Conservation (phyloP, 2,329 filamentous ascomycete genomes). For the Epicoccum sorghinum region DNA sequence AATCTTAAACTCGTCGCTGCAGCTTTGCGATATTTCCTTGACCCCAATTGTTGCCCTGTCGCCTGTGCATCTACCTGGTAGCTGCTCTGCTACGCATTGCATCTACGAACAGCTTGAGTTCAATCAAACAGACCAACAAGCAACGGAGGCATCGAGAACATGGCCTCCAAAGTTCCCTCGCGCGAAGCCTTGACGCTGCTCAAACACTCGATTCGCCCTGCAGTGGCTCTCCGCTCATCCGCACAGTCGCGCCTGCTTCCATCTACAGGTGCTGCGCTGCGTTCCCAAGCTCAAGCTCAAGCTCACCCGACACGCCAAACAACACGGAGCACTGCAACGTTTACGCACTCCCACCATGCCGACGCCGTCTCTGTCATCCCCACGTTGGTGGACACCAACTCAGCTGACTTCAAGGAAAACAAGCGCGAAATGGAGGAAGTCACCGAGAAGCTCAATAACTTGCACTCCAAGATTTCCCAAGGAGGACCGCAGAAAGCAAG, state of each 20-base stretch:
- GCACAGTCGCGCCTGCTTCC: conserved; percentile 31
- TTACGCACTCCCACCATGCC: conserved; percentile 81
- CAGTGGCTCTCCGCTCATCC: conserved; percentile 25
- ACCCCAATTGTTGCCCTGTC: not conserved
- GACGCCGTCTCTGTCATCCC: conserved; percentile 81
- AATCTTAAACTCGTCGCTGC: conserved; percentile 5
- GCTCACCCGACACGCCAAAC: conserved; percentile 18
- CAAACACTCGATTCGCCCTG: conserved; percentile 38
- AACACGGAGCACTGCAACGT: conserved; percentile 66
- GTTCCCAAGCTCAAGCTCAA: conserved; percentile 20
- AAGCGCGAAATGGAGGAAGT: conserved; percentile 76
- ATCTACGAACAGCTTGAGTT: no score
- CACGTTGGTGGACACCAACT: conserved; percentile 76
- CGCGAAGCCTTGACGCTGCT: conserved; percentile 43
- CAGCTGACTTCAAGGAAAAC: conserved; percentile 82
- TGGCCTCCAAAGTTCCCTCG: conserved; percentile 45
- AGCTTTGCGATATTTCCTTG: not conserved
- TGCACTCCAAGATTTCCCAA: conserved; percentile 73
- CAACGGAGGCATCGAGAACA: conserved; percentile 22
- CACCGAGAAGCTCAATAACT: conserved; percentile 68
- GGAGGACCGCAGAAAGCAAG: conserved; percentile 83
- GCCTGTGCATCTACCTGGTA: not conserved
- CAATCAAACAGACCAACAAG: no score
- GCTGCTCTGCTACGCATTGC: conserved; percentile 5
- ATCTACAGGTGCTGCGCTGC: conserved; percentile 18